A percentile compares a stretch with the other conserved stretches of the same genome.
Conservation (phyloP, 768 basidiomycete species). For the Podaxis sp. region DNA sequence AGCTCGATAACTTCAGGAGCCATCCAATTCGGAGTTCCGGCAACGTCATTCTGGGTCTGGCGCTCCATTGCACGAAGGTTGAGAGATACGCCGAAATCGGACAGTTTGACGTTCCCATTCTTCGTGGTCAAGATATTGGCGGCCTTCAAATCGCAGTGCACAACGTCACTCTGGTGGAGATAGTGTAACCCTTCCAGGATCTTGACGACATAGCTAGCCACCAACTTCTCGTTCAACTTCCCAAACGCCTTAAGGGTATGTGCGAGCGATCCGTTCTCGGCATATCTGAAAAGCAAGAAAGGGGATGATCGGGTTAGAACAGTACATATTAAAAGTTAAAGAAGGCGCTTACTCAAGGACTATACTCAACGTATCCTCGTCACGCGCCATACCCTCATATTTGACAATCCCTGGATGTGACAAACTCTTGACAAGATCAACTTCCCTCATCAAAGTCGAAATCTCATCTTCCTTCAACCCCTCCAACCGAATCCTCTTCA, state of each 20-base stretch:
- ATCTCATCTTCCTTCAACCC: conserved; percentile 91
- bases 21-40: conserved; percentile 99
- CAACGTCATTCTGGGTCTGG: conserved; percentile 72
- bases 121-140: conserved; percentile 99
- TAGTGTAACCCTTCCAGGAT: conserved; percentile 95
- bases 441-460: conserved; percentile 88
- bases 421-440: conserved; percentile 85
- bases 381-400: conserved; percentile 94
- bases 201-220: conserved; percentile 92
- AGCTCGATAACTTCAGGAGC: conserved; percentile 97
- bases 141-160: conserved; percentile 97
- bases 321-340: conserved; percentile 12
- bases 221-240: conserved; percentile 86
- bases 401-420: conserved; percentile 96
- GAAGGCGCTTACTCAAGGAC: conserved; percentile 77
- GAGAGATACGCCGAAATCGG: conserved; percentile 96
- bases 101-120: conserved; percentile 94
- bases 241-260: conserved; percentile 94
- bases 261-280: conserved; percentile 93
- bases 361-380: conserved; percentile 85
- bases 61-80: conserved; percentile 88
- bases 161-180: conserved; percentile 84
- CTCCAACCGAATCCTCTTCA: conserved; percentile 89
- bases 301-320: conserved; percentile 2
- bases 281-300: conserved; percentile 55